Evolutionary conservation across 2,329 filamentous ascomycete species (phyloP).

Genomic region (Hypoxylon rubiginosum): DNA sequence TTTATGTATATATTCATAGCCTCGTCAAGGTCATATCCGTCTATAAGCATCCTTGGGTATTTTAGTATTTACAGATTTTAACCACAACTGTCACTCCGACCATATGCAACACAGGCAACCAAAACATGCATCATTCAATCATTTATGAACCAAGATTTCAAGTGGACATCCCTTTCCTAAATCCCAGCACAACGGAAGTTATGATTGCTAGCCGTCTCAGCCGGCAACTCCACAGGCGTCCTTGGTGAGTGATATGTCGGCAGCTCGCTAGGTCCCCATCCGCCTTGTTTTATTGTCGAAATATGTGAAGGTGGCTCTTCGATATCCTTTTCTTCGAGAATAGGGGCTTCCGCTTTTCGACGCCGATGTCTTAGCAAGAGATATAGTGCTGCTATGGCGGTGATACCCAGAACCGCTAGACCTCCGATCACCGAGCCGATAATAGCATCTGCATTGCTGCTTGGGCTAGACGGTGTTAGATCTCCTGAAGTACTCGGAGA

Average conservation of each 20-base stretch:
- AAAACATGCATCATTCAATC: conserved; percentile 1
- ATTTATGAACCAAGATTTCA: neutral
- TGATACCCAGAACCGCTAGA: neutral
- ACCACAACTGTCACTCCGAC: neutral
- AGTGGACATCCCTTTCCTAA: neutral
- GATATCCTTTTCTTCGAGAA: neutral
- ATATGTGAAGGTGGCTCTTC: neutral
- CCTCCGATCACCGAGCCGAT: neutral
- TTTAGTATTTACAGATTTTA: neutral
- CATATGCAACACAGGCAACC: neutral
- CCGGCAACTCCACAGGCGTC: neutral
- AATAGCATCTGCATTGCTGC: neutral
- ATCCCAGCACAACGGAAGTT: neutral
- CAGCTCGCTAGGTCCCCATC: conserved; percentile 5
- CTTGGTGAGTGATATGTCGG: neutral
- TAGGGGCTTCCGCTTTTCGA: neutral
- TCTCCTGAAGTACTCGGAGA: too few relatives aligned
- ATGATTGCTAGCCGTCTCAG: neutral
- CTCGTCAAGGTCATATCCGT: neutral
- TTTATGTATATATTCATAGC: neutral
- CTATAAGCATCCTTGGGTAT: neutral
- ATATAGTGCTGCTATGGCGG: neutral
- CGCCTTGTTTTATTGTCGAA: neutral
- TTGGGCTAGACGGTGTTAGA: too few relatives aligned
- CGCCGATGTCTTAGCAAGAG: neutral